Base-by-base conservation (phyloP, 2,329 filamentous ascomycete species). In the Fulvia fulva region DNA sequence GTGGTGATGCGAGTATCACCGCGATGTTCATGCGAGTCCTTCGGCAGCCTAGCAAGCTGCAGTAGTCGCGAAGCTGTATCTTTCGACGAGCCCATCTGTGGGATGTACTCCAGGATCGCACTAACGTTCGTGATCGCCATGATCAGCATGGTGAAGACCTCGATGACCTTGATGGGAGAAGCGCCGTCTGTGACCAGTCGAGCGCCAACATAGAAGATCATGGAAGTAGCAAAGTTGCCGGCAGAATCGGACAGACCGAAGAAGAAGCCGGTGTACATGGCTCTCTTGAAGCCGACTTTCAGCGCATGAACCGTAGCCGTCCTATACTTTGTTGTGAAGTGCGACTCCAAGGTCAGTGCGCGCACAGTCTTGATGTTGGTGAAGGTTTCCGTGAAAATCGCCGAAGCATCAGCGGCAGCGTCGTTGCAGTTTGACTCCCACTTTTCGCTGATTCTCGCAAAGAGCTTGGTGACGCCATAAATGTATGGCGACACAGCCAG, bases 121-220 rank as follows among this genome's bases (percentile, higher is more conserved):
- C 85, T 85, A 1, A 89, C 84, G 11, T 88, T 90, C 11, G 87
- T 85, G 56, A 96, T 84, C 60, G 89, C 87, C 70, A 97, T 89
- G n/a, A 96, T 81, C 1, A 97, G 80, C 54, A 96, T 80, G 32
- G 91, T 88, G 66, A 94, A 86, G 0, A 94, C 89, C 60, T 87
- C 84, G 26, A 96, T 76, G 19, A 94, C 82, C 1, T 81, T 76
- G 1, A 81, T 78, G 0, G 87, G 81, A 0, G 77, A 78, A 41
- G 81, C 74, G 9, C 76, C 69, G 45, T 74, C 72, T 0, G 80
- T 78, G 5, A 89, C 80, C 11, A 96, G 78, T 0, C 82, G 75
- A 0, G 86, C 84, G 2, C 89, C 90, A 69, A 93, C 95, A 75
- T 88, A 96, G 70, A 96, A 94, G 9, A 96, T 83, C 3, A 96